phyloP scores from a whole-genome alignment of 495 filamentous ascomycete species.

The Podospora sp. region DNA sequence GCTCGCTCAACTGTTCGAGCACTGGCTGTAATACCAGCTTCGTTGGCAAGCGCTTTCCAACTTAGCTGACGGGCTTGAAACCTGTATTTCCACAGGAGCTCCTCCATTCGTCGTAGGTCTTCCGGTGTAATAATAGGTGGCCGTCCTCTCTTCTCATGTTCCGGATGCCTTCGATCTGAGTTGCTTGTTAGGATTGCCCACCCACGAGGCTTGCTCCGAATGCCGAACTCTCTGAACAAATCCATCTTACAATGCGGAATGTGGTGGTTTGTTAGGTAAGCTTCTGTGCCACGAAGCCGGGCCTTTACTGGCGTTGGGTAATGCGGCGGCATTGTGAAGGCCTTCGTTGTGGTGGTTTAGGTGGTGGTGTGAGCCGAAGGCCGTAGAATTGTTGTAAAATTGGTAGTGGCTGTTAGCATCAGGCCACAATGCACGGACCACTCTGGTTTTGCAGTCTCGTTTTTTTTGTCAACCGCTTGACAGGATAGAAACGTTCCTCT shows the following conservation, averaged over 20 bases:
- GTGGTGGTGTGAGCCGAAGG: background rate
- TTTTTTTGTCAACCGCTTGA: background rate
- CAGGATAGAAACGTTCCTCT: background rate
- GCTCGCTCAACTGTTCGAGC: background rate
- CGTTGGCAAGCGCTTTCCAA: slow-evolving; percentile 4
- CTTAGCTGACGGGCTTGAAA: background rate
- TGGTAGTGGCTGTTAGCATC: background rate
- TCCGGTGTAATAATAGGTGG: slow-evolving; percentile 3
- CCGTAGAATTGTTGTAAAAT: background rate
- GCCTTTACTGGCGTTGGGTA: background rate
- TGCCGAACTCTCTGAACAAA: background rate
- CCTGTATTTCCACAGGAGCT: background rate
- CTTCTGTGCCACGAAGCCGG: background rate
- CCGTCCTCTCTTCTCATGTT: background rate
- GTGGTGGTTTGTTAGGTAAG: background rate
- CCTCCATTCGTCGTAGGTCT: slow-evolving; percentile 6
- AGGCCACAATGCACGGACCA: too few species aligned
- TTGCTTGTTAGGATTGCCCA: background rate
- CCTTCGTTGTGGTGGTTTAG: background rate
- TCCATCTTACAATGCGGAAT: background rate
- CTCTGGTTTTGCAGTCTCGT: too few species aligned
- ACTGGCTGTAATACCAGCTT: background rate
- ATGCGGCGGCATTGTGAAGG: background rate
- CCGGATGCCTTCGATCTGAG: slow-evolving; percentile 6
- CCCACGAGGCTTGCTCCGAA: background rate